These are phyloP conservation scores for Diophrys appendiculata DNA, from an alignment of 73 alveolate species.

Conservation along the genomic window DNA sequence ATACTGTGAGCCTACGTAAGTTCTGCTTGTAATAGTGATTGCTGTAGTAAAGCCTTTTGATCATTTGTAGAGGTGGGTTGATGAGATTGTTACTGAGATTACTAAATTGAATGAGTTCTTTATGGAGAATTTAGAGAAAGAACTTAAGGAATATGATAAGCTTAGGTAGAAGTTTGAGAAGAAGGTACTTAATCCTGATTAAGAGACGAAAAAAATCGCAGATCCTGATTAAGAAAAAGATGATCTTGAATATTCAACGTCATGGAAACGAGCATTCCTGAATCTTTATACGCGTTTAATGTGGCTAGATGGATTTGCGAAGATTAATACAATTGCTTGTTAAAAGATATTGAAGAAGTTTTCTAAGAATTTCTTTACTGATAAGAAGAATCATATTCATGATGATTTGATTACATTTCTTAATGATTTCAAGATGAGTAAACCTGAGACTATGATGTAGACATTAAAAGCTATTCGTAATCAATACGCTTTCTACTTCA, in stretches of 20 bases:
- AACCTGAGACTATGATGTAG: background rate
- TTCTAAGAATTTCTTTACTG: conserved; percentile 37
- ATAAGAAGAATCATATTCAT: conserved; percentile 28
- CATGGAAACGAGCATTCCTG: conserved; percentile 83
- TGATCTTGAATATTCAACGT: conserved; percentile 81
- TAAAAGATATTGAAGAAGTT: conserved; percentile 59
- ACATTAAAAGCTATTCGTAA: background rate
- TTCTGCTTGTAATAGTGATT: too few species aligned
- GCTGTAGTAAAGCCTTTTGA: background rate
- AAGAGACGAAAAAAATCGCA: background rate
- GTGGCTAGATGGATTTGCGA: conserved; percentile 81
- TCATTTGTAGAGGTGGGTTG: conserved; percentile 2
- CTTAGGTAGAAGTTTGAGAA: background rate
- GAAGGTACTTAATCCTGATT: conserved; percentile 1
- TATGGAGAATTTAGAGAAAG: background rate
- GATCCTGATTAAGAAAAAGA: conserved; percentile 65
- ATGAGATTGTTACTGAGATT: conserved; percentile 1
- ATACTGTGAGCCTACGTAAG: too few species aligned
- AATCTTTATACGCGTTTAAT: conserved; percentile 57
- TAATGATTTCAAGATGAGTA: background rate
- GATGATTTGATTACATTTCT: conserved; percentile 22
- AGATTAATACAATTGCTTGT: conserved; percentile 73
- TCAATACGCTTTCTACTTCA: background rate
- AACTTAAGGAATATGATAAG: background rate
- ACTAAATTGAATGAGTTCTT: conserved; percentile 1